phyloP scores from a whole-genome alignment of 176 grass and related monocot species.

The Chloris gayana region DNA sequence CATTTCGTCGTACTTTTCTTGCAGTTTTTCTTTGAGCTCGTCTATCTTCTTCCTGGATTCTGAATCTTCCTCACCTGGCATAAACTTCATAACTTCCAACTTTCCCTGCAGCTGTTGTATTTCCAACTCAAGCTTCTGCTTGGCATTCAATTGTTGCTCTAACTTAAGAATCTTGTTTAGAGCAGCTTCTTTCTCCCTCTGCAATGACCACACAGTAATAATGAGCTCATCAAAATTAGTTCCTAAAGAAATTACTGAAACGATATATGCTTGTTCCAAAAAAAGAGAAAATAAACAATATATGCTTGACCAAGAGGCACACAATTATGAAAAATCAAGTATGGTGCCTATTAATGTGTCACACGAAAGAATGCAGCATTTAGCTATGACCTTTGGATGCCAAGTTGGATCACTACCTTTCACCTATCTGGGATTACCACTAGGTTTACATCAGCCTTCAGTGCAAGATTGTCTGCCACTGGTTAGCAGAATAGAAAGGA shows the following conservation, averaged over 20 bases:
- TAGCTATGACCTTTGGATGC: no score
- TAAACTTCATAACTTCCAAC: constrained; percentile 55
- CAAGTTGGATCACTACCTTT: no score
- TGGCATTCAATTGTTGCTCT: constrained; percentile 60
- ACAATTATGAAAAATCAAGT: no score
- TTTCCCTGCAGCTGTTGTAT: constrained; percentile 61
- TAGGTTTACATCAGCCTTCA: no score
- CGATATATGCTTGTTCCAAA: constrained; percentile 1
- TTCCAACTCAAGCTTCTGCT: constrained; percentile 64
- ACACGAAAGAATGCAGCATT: no score
- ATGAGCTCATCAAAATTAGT: neutral
- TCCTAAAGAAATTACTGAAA: constrained; percentile 6
- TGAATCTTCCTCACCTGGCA: constrained; percentile 50
- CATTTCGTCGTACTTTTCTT: constrained; percentile 51
- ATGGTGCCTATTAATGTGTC: no score
- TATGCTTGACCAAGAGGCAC: constrained; percentile 19
- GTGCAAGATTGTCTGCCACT: no score
- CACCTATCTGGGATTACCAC: no score
- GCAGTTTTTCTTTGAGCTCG: constrained; percentile 47
- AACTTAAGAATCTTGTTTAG: constrained; percentile 52
- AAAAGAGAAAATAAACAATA: no score
- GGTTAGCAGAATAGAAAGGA: no score
- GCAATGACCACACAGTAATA: constrained; percentile 24
- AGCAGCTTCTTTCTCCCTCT: constrained; percentile 63
- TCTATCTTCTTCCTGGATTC: constrained; percentile 40